Evolutionary conservation across 176 grass and related monocot species (phyloP), one percentile per base, ranked within the genome.

Genomic region (Lolium rigidum): DNA sequence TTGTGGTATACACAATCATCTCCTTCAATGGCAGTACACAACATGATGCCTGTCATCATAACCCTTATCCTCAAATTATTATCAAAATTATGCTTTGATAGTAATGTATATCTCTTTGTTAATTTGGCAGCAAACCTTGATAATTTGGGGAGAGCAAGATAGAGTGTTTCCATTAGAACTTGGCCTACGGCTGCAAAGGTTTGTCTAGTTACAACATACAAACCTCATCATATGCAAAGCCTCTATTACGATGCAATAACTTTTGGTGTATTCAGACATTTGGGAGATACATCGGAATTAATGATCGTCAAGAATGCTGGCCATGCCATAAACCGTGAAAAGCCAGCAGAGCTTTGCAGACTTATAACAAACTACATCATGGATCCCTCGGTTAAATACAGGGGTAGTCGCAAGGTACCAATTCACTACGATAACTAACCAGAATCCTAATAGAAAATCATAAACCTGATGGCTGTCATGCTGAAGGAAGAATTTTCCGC

Each of bases 131-230:
- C 90, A 92, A 90, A 98, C 96, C 31, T 92, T 98, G 84, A 95
- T 98, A 80, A 84, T 95, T 74, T 98, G 93, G 96, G 96, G 96
- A n/a, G 91, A 95, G 46, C 83, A 95, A 59, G 93, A 98, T 80
- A 67, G 63, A 31, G 88, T 98, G 78, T 98, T 98, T 73, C 91
- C 93, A 37, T 87, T 98, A 79, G 95, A 98, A 85, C 88, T 98
- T 87, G 85, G 87, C 74, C 47, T 84, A 76, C 77, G 93, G 86
- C 57, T 95, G 54, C 90, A 95, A 57, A 95, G 93, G 93, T 94
- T 21, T 75, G 28, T 26, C 28, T 46, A 69, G 56, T 20, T 39
- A 74, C 39, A 52, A 35, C 8, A 28, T 52, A 28, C 26, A 28
- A 28, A 15, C 76, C 15, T 47, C 49, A 69, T 44, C 39, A 18